Evolutionary conservation across 2,329 filamentous ascomycete genomes (phyloP), one percentile per base, ranked within the genome.

Genomic region (Neonectria ditissima): DNA sequence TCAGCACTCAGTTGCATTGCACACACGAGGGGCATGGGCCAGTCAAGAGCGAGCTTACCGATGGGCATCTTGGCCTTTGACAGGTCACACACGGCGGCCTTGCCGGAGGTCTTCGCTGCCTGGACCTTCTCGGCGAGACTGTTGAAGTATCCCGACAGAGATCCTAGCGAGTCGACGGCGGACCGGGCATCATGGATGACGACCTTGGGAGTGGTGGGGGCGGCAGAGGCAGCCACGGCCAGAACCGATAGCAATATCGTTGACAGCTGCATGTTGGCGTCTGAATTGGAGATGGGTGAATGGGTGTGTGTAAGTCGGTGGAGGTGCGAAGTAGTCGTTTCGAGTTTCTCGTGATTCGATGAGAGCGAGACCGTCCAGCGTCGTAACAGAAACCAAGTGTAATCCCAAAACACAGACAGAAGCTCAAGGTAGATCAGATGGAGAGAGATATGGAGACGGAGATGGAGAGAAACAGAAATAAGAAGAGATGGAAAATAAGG

Each of bases 61-160:
- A 73, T 70, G 60, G 86, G 86, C 75, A 89, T 80, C 59, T 78
- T 73, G 1, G 86, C 86, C 32, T 80, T 80, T 57, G 82, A 83
- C 14, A 89, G 70, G 72, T 90, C 84, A 71, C 88, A 91, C 28
- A 78, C 70, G 1, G 86, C 83, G 11, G 81, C 76, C 7, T 65
- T 58, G 2, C 77, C 66, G 64, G 82, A 80, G 13, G 74, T 65
- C 72, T 80, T 84, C 57, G 80, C 81, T 28, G 79, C 76, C 71
- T 86, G 80, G 47, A 87, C 81, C 75, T 88, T 89, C 58, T 77
- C 65, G 28, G 86, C 87, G 64, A 90, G 75, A 69, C 86, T 76
- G 74, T 86, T 86, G 80, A 90, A 90, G 79, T 89, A 90, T 43
- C 83, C 81, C 28, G 87, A 85, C 55, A 90, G 74, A n/a, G 82